Conservation (phyloP, 495 filamentous ascomycete species). For the Talaromyces trachyspermus region DNA sequence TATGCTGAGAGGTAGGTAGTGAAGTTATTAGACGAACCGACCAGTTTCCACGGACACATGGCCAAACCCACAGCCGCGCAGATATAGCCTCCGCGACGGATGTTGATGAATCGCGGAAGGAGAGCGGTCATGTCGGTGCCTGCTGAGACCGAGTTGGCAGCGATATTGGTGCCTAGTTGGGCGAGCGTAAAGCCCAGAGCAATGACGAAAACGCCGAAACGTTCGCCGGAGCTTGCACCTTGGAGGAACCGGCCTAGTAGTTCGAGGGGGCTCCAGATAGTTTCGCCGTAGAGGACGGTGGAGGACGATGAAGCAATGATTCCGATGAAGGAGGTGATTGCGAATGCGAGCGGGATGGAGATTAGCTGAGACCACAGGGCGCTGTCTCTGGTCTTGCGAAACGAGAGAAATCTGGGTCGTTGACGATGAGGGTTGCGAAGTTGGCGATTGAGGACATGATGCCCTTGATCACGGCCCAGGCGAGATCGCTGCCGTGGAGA, state of each 20-base stretch:
- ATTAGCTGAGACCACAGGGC: constrained; percentile 85
- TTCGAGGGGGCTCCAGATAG: constrained; percentile 83
- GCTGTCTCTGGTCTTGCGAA: constrained; percentile 77
- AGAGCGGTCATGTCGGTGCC: constrained; percentile 90
- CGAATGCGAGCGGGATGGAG: constrained; percentile 81
- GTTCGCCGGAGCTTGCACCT: constrained; percentile 65
- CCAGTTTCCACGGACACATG: constrained; percentile 87
- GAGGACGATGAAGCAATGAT: constrained; percentile 90
- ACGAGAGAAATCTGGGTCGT: constrained; percentile 85
- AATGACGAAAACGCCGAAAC: constrained; percentile 88
- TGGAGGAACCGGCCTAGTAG: constrained; percentile 67
- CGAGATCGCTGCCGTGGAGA: constrained; percentile 59
- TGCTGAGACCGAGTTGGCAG: constrained; percentile 83
- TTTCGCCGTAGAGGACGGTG: constrained; percentile 57
- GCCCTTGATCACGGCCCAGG: constrained; percentile 74
- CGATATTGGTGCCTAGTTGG: constrained; percentile 89
- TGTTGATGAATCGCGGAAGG: constrained; percentile 79
- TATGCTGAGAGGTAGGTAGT: constrained; percentile 93
- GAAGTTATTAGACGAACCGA: constrained; percentile 75
- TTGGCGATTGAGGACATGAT: constrained; percentile 90
- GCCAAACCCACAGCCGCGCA: constrained; percentile 76
- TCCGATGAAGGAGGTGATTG: constrained; percentile 84
- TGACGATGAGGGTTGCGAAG: constrained; percentile 73
- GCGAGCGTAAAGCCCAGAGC: constrained; percentile 74
- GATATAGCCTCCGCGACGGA: constrained; percentile 84